Conservation (phyloP, 176 grass and related monocot genomes). For the Juncus effusus region DNA sequence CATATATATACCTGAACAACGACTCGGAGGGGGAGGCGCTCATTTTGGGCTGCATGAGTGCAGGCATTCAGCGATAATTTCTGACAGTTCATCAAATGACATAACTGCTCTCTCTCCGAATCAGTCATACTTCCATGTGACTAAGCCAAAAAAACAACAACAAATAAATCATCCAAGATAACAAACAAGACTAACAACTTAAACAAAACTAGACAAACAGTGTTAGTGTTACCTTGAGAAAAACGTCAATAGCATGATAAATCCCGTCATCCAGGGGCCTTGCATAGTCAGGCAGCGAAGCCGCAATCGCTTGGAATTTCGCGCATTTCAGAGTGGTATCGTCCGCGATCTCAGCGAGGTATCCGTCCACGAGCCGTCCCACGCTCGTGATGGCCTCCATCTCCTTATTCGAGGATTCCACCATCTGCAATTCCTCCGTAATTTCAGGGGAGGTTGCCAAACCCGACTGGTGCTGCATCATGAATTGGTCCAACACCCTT, state of each 20-base stretch:
- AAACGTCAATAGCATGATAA: slow-evolving; percentile 86
- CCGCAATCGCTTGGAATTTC: slow-evolving; percentile 67
- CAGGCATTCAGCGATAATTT: slow-evolving; percentile 87
- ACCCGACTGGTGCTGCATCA: slow-evolving; percentile 29
- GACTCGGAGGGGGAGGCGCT: slow-evolving; percentile 74
- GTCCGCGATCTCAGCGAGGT: slow-evolving; percentile 64
- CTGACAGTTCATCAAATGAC: slow-evolving; percentile 81
- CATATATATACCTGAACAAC: slow-evolving; percentile 40
- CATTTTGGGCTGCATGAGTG: slow-evolving; percentile 93
- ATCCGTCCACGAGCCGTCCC: slow-evolving; percentile 34
- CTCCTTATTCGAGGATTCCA: slow-evolving; percentile 21
- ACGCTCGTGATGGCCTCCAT: slow-evolving; percentile 56
- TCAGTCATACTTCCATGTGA: slow-evolving; percentile 72
- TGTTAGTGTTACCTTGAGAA: slow-evolving; percentile 53
- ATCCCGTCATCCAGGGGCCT: slow-evolving; percentile 63
- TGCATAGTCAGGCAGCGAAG: slow-evolving; percentile 60
- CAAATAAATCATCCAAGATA: slow-evolving; percentile 18
- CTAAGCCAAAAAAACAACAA: no score
- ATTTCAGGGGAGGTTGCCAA: slow-evolving; percentile 40
- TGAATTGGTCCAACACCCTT: slow-evolving; percentile 74
- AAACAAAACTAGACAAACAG: not conserved
- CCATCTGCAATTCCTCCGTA: slow-evolving; percentile 28
- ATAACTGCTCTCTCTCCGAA: slow-evolving; percentile 72
- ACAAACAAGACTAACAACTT: not conserved
- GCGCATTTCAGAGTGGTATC: slow-evolving; percentile 56